These are phyloP conservation scores for Hypoxylon rickii DNA, from an alignment of 495 filamentous ascomycete species.

Conservation along the genomic window DNA sequence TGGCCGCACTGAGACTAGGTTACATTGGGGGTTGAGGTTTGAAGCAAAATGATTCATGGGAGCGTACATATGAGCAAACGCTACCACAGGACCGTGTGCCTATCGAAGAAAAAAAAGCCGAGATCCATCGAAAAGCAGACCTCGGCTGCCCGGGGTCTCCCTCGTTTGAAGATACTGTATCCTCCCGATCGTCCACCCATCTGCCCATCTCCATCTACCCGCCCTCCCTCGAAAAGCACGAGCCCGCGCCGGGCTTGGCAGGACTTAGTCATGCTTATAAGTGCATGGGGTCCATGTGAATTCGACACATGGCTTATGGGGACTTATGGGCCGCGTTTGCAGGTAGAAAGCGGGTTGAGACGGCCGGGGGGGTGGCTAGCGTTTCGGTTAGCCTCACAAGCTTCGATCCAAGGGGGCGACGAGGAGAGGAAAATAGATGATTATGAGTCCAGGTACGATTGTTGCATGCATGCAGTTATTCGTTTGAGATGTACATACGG, in stretches of 20 bases:
- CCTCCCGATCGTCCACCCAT: neutral
- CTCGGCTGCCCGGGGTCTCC: neutral
- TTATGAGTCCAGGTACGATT: too few relatives aligned
- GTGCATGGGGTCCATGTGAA: neutral
- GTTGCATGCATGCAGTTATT: neutral
- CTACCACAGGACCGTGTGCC: neutral
- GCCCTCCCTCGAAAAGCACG: constrained; percentile 2
- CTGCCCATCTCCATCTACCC: constrained; percentile 21
- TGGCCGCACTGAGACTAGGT: too few relatives aligned
- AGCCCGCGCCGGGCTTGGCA: constrained; percentile 6
- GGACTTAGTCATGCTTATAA: neutral
- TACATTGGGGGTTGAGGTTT: neutral
- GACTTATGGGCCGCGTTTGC: neutral
- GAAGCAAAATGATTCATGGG: neutral
- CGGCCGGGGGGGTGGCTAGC: too few relatives aligned
- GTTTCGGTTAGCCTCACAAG: too few relatives aligned
- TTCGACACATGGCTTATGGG: neutral
- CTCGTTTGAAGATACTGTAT: neutral
- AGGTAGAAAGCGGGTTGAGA: too few relatives aligned
- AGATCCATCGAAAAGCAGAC: too few relatives aligned
- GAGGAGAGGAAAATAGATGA: too few relatives aligned
- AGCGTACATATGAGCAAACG: too few relatives aligned
- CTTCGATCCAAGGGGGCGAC: too few relatives aligned
- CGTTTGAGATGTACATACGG: neutral
- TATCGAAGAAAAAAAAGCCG: neutral